Evolutionary conservation across 1,139 yeast genomes (phyloP).

Genomic region (Pichia sp.): DNA sequence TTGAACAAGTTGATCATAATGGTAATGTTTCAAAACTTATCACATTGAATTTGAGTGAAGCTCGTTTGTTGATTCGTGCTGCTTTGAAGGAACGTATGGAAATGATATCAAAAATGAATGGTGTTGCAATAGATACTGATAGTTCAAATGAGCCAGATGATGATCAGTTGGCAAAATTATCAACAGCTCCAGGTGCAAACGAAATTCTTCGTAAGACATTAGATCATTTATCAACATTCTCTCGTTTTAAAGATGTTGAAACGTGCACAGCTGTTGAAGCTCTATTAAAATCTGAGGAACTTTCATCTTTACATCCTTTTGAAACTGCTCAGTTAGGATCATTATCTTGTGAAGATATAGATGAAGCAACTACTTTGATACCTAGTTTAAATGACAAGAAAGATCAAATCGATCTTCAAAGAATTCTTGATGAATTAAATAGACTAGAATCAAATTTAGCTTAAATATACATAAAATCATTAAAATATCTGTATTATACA

Average conservation of each 20-base stretch:
- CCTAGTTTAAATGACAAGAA: constrained; percentile 77
- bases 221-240: constrained; percentile 77
- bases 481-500: constrained; percentile 1
- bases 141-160: constrained; percentile 54
- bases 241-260: constrained; percentile 85
- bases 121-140: constrained; percentile 28
- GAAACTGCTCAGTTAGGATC: constrained; percentile 94
- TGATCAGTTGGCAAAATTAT: constrained; percentile 59
- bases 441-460: constrained; percentile 41
- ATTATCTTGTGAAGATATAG: constrained; percentile 92
- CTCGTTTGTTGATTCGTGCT: constrained; percentile 81
- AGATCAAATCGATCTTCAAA: constrained; percentile 80
- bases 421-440: constrained; percentile 77
- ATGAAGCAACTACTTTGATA: constrained; percentile 90
- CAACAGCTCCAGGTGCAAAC: constrained; percentile 52
- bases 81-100: constrained; percentile 72
- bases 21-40: constrained; percentile 74
- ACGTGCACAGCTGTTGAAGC: constrained; percentile 93
- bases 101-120: constrained; percentile 34
- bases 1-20: constrained; percentile 69
- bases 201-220: constrained; percentile 86
- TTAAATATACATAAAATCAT: constrained; percentile 2
- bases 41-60: constrained; percentile 82
- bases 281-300: constrained; percentile 59
- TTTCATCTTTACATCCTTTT: constrained; percentile 78